Percentiles rank a stretch among this genome's conserved stretches.
Evolutionary conservation across 139 green algal species (phyloP).

Genomic region (Chlamydomonas eustigma): DNA sequence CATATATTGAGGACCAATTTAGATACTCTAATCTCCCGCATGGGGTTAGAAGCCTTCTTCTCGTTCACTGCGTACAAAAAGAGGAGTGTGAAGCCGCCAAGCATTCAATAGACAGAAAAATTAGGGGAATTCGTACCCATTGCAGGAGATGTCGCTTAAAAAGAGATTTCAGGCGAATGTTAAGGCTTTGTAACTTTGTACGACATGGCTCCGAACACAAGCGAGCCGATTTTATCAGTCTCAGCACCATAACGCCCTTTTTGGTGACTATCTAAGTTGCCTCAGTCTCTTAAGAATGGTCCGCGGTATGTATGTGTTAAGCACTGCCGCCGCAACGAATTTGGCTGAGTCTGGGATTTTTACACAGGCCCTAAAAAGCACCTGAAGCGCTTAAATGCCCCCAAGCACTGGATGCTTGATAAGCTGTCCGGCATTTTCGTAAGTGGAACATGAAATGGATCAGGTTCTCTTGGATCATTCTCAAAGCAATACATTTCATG

Average conservation of each 20-base stretch:
- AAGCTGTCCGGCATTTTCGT: constrained; percentile 99
- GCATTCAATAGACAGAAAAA: too few species aligned
- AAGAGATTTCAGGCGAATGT: too few species aligned
- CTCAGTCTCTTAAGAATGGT: constrained; percentile 15
- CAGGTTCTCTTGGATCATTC: too few species aligned
- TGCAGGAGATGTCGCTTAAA: too few species aligned
- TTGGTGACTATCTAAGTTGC: too few species aligned
- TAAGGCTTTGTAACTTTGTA: too few species aligned
- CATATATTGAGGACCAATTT: constrained; percentile 99
- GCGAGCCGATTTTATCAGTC: background rate
- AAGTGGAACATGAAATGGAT: too few species aligned
- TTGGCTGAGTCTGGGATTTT: background rate
- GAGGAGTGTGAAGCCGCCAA: background rate
- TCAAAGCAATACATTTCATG: too few species aligned
- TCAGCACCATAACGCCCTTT: background rate
- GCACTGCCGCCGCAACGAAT: background rate
- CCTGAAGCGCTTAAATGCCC: constrained; percentile 97
- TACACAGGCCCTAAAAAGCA: constrained; percentile 95
- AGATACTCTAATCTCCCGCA: constrained; percentile 94
- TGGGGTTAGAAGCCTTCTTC: constrained; percentile 68
- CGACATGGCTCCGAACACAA: background rate
- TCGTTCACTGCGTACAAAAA: constrained; percentile 4
- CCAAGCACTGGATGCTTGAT: constrained; percentile 99
- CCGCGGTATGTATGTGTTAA: background rate
- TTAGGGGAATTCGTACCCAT: too few species aligned